Conservation (phyloP, 148 eudicot genomes). For the Cornus florida region DNA sequence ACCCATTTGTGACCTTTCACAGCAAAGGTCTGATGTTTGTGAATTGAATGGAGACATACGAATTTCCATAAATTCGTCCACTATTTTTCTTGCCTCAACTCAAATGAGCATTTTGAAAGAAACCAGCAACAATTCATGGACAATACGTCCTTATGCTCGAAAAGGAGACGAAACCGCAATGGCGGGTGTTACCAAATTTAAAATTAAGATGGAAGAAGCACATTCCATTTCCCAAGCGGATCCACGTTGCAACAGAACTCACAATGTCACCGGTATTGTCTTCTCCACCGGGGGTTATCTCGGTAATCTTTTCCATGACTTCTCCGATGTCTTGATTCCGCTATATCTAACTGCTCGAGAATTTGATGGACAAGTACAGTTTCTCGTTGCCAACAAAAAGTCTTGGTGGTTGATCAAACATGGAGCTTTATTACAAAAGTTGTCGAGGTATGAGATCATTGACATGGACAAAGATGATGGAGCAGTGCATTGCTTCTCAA, state of each 20-base stretch:
- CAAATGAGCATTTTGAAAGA: background rate
- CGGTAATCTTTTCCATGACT: constrained; percentile 59
- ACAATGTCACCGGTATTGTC: constrained; percentile 44
- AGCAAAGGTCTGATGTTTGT: constrained; percentile 47
- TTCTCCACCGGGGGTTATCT: constrained; percentile 47
- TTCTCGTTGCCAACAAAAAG: constrained; percentile 30
- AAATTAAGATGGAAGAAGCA: constrained; percentile 15
- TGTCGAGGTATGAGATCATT: constrained; percentile 45
- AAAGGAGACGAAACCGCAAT: constrained; percentile 37
- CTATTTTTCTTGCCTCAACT: constrained; percentile 33
- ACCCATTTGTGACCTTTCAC: constrained; percentile 43
- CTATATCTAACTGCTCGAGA: constrained; percentile 38
- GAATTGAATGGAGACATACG: constrained; percentile 51
- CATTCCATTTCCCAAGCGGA: background rate
- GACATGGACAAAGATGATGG: constrained; percentile 37
- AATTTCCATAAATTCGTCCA: constrained; percentile 45
- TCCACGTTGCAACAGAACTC: constrained; percentile 29
- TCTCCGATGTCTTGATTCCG: constrained; percentile 49
- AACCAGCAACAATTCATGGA: constrained; percentile 16
- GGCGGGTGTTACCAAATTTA: constrained; percentile 21
- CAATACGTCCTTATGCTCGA: constrained; percentile 52
- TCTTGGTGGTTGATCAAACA: constrained; percentile 39
- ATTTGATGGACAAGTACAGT: constrained; percentile 43
- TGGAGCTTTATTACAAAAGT: constrained; percentile 23
- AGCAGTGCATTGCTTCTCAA: constrained; percentile 48